These are phyloP conservation scores for Trichophyton mentagrophytes DNA, from an alignment of 2,329 filamentous ascomycete genomes.

Conservation along the genomic window DNA sequence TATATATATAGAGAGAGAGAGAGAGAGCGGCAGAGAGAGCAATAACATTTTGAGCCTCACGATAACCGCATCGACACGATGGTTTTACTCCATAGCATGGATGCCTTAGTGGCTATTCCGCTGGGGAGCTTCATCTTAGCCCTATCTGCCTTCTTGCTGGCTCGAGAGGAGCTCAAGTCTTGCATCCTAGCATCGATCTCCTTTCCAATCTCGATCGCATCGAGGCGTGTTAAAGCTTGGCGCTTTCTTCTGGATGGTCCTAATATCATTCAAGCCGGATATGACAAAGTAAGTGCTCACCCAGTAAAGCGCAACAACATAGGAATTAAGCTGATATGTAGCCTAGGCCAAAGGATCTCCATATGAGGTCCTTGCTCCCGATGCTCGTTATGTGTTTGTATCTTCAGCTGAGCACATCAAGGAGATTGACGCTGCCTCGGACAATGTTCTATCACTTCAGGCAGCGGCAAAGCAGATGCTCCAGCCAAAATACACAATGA, in stretches of 20 bases:
- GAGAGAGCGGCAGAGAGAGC: too few species aligned
- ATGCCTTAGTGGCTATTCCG: background rate
- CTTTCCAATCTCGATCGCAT: background rate
- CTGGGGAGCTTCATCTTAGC: background rate
- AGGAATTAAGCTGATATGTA: background rate
- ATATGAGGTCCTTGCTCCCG: background rate
- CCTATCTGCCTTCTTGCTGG: background rate
- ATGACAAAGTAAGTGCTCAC: background rate
- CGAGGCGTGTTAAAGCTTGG: background rate
- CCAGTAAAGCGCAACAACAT: background rate
- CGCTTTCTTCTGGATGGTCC: background rate
- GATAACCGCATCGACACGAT: background rate
- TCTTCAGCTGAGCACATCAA: background rate
- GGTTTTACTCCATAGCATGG: background rate
- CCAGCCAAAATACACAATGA: background rate
- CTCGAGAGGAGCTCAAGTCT: background rate
- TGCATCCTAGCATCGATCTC: background rate
- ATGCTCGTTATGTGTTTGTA: background rate
- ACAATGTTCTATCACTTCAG: background rate
- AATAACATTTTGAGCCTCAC: too few species aligned
- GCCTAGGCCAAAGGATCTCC: background rate
- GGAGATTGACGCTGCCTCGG: background rate
- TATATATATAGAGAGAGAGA: too few species aligned
- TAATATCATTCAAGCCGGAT: background rate
- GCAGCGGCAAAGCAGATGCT: slow-evolving; percentile 1